Evolutionary conservation across 306 rosid species (phyloP).

Genomic region (Trichosanthes truncata): DNA sequence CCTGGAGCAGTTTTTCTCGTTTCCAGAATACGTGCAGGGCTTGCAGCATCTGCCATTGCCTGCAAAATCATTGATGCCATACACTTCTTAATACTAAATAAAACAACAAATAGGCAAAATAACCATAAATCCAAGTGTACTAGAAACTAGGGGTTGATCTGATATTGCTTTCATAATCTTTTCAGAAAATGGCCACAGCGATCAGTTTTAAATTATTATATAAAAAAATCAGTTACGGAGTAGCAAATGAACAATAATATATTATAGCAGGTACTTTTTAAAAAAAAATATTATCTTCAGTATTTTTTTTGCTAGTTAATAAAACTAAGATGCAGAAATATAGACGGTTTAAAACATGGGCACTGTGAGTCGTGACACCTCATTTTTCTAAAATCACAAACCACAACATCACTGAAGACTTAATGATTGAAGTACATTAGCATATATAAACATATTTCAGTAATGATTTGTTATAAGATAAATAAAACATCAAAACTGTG

Average conservation of each 20-base stretch:
- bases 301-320: background rate
- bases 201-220: background rate
- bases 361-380: background rate
- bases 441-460: background rate
- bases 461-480: background rate
- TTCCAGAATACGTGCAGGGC: slow-evolving; percentile 69
- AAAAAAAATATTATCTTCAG: background rate
- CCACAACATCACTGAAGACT: background rate
- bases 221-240: background rate
- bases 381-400: background rate
- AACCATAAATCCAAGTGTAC: background rate
- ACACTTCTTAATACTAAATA: background rate
- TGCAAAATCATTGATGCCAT: slow-evolving; percentile 8
- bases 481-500: background rate
- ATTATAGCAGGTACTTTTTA: too few relatives aligned
- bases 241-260: too few relatives aligned
- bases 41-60: slow-evolving; percentile 86
- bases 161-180: background rate
- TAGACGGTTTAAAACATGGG: background rate
- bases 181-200: background rate
- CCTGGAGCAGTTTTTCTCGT: slow-evolving; percentile 94
- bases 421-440: background rate
- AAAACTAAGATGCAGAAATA: background rate
- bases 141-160: background rate
- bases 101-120: background rate